A percentile compares a stretch with the other conserved stretches of the same genome.
phyloP scores from a whole-genome alignment of 441 rosid species.

The Melastoma candidum region DNA sequence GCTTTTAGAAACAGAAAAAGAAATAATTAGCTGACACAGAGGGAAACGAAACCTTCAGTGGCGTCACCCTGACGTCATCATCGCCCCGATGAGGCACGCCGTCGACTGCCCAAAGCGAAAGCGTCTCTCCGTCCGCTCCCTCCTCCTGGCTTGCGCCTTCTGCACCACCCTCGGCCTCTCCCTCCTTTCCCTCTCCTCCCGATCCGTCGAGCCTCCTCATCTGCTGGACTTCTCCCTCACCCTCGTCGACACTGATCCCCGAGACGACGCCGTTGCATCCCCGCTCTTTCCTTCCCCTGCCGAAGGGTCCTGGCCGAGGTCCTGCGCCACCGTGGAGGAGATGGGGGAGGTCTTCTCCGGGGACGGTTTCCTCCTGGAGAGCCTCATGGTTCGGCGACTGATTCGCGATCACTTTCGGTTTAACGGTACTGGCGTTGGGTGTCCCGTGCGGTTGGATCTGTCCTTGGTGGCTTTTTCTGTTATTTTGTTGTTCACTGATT shows the following conservation, averaged over 20 bases:
- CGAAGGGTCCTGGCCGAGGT: slow-evolving; percentile 6
- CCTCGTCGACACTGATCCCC: slow-evolving; percentile 5
- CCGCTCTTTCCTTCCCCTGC: background rate
- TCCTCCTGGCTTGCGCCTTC: slow-evolving; percentile 27
- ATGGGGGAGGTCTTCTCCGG: slow-evolving; percentile 65
- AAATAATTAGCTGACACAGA: too few relatives aligned
- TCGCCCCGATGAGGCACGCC: slow-evolving; percentile 5
- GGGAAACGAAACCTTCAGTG: too few relatives aligned
- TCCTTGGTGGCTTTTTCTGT: background rate
- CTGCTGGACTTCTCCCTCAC: too few relatives aligned
- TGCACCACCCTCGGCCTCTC: slow-evolving; percentile 44
- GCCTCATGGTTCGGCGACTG: slow-evolving; percentile 49
- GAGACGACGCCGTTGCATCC: background rate
- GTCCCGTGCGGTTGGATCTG: background rate
- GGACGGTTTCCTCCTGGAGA: slow-evolving; percentile 33
- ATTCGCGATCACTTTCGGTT: slow-evolving; percentile 48
- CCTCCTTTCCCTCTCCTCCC: slow-evolving; percentile 41
- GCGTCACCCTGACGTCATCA: too few relatives aligned
- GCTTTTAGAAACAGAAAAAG: too few relatives aligned
- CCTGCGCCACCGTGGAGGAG: slow-evolving; percentile 85
- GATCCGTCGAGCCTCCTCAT: slow-evolving; percentile 40
- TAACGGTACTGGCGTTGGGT: slow-evolving; percentile 31
- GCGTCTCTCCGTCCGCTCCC: slow-evolving; percentile 23
- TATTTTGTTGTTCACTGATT: slow-evolving; percentile 1
- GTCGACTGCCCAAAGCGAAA: slow-evolving; percentile 6